These are phyloP conservation scores for Candida sp. DNA, from an alignment of 1,139 yeast genomes.

Conservation along the genomic window DNA sequence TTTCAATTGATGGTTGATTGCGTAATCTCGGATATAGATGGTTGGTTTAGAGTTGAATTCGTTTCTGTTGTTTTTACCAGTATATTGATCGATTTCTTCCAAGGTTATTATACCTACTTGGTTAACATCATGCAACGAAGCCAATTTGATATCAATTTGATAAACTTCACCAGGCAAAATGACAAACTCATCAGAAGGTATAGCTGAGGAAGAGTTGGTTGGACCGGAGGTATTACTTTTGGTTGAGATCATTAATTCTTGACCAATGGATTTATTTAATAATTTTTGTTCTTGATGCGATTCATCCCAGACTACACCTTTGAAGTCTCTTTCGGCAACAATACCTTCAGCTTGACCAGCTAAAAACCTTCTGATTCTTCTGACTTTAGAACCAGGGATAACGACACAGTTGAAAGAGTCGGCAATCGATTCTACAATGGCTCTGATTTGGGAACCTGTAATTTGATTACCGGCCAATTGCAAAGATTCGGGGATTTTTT, in stretches of 20 bases:
- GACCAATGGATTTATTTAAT: slow-evolving; percentile 36
- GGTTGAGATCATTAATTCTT: slow-evolving; percentile 35
- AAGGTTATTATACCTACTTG: slow-evolving; percentile 66
- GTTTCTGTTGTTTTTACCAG: slow-evolving; percentile 56
- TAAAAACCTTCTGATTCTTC: slow-evolving; percentile 87
- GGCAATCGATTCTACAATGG: slow-evolving; percentile 79
- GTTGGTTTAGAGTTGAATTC: slow-evolving; percentile 64
- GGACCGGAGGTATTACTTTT: slow-evolving; percentile 9
- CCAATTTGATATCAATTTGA: slow-evolving; percentile 77
- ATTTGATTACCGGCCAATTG: slow-evolving; percentile 32
- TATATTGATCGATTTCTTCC: slow-evolving; percentile 59
- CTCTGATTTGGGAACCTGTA: slow-evolving; percentile 68
- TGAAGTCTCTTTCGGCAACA: slow-evolving; percentile 87
- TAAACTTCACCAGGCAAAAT: slow-evolving; percentile 85
- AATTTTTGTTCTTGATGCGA: slow-evolving; percentile 69
- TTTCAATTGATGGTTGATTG: slow-evolving; percentile 72
- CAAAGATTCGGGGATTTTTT: slow-evolving; percentile 56
- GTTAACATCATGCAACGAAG: slow-evolving; percentile 52
- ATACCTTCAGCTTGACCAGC: slow-evolving; percentile 95
- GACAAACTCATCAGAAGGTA: slow-evolving; percentile 74
- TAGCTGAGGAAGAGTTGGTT: slow-evolving; percentile 40
- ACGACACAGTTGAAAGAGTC: slow-evolving; percentile 76
- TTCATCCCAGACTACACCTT: slow-evolving; percentile 92
- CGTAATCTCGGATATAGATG: slow-evolving; percentile 80
- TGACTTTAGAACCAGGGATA: slow-evolving; percentile 88